phyloP scores from a whole-genome alignment of 2,329 filamentous ascomycete genomes.

The Cadophora sp. region DNA sequence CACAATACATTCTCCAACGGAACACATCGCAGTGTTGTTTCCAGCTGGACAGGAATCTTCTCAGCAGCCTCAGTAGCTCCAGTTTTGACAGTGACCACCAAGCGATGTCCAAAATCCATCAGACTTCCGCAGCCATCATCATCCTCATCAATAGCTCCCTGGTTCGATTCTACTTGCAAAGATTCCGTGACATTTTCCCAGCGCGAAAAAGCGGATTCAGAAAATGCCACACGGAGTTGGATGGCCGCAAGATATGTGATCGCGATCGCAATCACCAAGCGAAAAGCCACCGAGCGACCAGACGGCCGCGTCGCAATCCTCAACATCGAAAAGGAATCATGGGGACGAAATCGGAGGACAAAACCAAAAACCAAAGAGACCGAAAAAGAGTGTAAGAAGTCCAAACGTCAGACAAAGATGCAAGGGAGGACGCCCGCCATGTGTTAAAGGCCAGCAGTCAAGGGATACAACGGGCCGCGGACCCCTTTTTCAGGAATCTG shows the following conservation, averaged over 20 bases:
- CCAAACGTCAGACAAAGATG: neutral
- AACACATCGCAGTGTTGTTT: slow-evolving; percentile 57
- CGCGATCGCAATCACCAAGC: neutral
- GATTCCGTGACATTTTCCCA: neutral
- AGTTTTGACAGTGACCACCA: slow-evolving; percentile 59
- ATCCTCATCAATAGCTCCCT: neutral
- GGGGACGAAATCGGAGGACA: neutral
- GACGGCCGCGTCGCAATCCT: slow-evolving; percentile 5
- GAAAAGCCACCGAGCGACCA: neutral
- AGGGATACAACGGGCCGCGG: neutral
- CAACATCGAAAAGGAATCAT: slow-evolving; percentile 7
- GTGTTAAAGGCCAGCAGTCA: neutral
- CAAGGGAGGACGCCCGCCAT: neutral
- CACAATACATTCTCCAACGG: slow-evolving; percentile 53
- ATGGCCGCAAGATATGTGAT: slow-evolving; percentile 8
- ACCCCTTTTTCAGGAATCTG: neutral
- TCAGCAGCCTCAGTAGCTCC: slow-evolving; percentile 60
- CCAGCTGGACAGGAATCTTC: slow-evolving; percentile 58
- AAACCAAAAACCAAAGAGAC: neutral
- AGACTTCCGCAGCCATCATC: neutral
- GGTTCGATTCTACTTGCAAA: neutral
- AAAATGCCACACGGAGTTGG: slow-evolving; percentile 9
- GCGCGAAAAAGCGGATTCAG: neutral
- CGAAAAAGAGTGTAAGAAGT: neutral
- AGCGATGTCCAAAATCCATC: neutral